Evolutionary conservation across 768 basidiomycete genomes (phyloP).

Genomic region (Suillus americanus): DNA sequence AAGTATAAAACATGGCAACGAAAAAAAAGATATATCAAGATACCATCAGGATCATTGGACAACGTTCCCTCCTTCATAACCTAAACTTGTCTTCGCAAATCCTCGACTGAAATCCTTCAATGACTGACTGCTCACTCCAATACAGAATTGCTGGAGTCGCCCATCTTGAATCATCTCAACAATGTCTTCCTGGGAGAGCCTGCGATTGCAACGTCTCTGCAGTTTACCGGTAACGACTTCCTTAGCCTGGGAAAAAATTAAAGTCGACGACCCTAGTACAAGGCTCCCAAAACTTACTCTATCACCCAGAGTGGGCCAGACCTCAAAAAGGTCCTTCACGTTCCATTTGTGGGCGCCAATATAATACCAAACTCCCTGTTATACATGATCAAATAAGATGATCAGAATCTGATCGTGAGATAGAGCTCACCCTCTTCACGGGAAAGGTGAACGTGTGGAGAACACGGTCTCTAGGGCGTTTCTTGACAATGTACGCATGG

Average conservation of each 20-base stretch:
- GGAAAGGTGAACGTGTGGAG: conserved; percentile 56
- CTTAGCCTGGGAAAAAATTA: conserved; percentile 26
- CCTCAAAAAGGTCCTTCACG: conserved; percentile 23
- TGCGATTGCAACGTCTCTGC: conserved; percentile 33
- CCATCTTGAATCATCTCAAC: conserved; percentile 37
- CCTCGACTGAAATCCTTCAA: conserved; percentile 19
- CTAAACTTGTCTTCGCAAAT: conserved; percentile 19
- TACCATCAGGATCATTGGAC: not conserved
- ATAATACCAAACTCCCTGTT: conserved; percentile 49
- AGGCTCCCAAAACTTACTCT: conserved; percentile 28
- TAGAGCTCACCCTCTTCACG: conserved; percentile 38
- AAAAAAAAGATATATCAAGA: not conserved
- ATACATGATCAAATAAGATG: conserved; percentile 9
- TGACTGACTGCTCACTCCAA: conserved; percentile 34
- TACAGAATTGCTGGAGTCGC: conserved; percentile 44
- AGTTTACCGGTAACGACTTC: conserved; percentile 36
- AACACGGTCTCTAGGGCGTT: conserved; percentile 19
- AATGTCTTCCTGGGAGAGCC: conserved; percentile 35
- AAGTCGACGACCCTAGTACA: conserved; percentile 9
- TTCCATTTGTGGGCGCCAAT: conserved; percentile 51
- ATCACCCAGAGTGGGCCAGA: conserved; percentile 42
- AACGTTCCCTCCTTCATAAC: not conserved
- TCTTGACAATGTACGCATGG: conserved; percentile 32
- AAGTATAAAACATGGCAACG: not conserved
- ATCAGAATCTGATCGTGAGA: conserved; percentile 3